Percentiles rank a stretch among this genome's conserved stretches.
Evolutionary conservation across 331 rosid species (phyloP).

Genomic region (Pyrus hybrid): DNA sequence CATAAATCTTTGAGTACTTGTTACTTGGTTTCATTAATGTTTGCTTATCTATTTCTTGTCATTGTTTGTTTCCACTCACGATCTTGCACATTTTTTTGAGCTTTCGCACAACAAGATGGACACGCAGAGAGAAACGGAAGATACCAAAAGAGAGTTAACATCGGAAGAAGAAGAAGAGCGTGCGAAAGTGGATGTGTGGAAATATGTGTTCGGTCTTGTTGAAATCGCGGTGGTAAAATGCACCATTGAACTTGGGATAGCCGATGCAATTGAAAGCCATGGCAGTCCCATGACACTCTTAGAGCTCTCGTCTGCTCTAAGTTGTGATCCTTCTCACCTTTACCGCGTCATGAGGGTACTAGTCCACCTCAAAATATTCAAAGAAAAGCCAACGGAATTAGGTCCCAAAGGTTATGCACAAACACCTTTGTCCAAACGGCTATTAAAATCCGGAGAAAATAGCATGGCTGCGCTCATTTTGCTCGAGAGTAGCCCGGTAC

Average conservation of each 20-base stretch:
- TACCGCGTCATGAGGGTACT: constrained; percentile 61
- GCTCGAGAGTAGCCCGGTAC: constrained; percentile 41
- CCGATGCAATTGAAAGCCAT: constrained; percentile 45
- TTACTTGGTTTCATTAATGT: too few relatives aligned
- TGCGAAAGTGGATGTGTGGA: too few relatives aligned
- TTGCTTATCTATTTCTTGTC: too few relatives aligned
- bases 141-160: neutral
- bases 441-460: constrained; percentile 1
- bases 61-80: too few relatives aligned
- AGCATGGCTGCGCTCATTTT: constrained; percentile 39
- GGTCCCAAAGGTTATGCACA: too few relatives aligned
- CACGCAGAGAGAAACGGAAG: constrained; percentile 6
- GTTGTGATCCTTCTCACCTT: constrained; percentile 28
- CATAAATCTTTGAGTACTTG: too few relatives aligned
- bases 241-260: constrained; percentile 61
- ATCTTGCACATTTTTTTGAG: too few relatives aligned
- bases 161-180: too few relatives aligned
- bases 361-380: constrained; percentile 14
- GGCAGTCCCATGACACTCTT: constrained; percentile 38
- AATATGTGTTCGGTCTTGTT: constrained; percentile 54
- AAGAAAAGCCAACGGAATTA: too few relatives aligned
- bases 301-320: constrained; percentile 34
- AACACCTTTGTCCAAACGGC: too few relatives aligned
- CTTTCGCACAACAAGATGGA: too few relatives aligned
- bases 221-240: constrained; percentile 56